Base-by-base conservation (phyloP, 225 moss, liverwort and hornwort genomes). In the Rhytidiadelphus loreus region DNA sequence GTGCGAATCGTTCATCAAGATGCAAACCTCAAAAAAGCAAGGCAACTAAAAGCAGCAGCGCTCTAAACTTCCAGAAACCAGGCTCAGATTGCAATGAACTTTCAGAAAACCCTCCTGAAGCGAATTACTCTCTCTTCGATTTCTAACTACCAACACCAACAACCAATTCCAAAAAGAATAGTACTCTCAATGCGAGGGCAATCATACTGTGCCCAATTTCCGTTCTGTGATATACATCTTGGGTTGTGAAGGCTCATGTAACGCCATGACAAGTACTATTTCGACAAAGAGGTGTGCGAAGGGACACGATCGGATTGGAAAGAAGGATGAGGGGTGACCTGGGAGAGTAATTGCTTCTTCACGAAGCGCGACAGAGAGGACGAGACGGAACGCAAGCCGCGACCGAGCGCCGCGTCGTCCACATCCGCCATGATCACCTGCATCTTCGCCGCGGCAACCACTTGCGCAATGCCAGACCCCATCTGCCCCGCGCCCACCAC, bases 401-500 rank as follows among this genome's bases (percentile, higher is more conserved):
- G 96, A 43, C 88, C 91, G 33, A 99, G 82, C 53, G 96, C 96
- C 48, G 96, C 93, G 68, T 91, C 86, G 83, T 96, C 94, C 79
- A 96, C 86, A 92, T 99, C 99, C 55, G 95, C 95, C 92, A 99
- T 92, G 84, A 99, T 91, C 81, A 97, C 97, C 33, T 93, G 80
- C 80, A 97, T 90, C 74, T 95, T 93, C 22, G 96, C 93, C 39
- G 96, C 91, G 23, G 98, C 96, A 37, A 93, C 97, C 63, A 99
- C 94, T 88, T 99, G 98, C 63, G 97, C 96, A 85, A 97, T 98
- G 73, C 98, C 97, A 53, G 95, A 96, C 73, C 99, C 97, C 96
- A 99, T 97, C 89, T 99, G 99, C 43, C 99, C 98, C 26, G 96
- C 97, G 50, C 98, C 98, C n/a, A 99, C 98, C 61, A 99, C 95